Base-by-base conservation (phyloP, 768 basidiomycete genomes). In the Kwoniella bestiolae region DNA sequence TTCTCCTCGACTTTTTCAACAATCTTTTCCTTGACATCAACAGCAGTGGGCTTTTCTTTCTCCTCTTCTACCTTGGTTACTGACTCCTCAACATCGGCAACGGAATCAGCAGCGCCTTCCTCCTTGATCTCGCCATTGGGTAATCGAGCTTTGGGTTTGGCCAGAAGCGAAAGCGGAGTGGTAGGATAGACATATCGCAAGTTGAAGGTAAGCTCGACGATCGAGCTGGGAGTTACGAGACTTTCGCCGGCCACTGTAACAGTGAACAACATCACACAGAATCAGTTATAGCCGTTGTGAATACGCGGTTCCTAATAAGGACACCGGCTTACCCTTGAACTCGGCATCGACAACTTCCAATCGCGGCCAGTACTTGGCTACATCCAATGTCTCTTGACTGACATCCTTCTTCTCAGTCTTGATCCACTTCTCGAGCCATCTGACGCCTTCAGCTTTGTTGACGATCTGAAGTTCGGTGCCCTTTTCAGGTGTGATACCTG, bases 181-280 rank as follows among this genome's bases (percentile, higher is more conserved):
- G 70, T 67, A 23, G 90, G 89, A 5, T 88, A 87, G 25, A 84
- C 81, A 49, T 96, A 74, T 18, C 91, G 89, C 21, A 94, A 84
- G 80, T 94, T 93, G 80, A 95, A 86, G 31, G 91, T 84, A 44
- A 97, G 86, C 75, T 88, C 89, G 26, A 96, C 91, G 68, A 97
- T 90, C 0, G 95, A 88, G 2, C 90, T 90, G 0, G 95, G 94
- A 0, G 91, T 90, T 35, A 98, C 87, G 34, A 90, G 81, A 16
- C 88, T 88, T 82, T 99, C 96, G 59, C 91, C 95, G 66, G 92
- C 91, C 57, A 99, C 94, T 93, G 63, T 3, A 28, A 28, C n/a
- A 23, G 5, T 18, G 35, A 25, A 49, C 8, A 35, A 64, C 46
- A 73, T 56, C 28, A 50, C 55, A 9, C 26, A 28, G 2, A 23